Evolutionary conservation across 768 basidiomycete genomes (phyloP), one percentile per base, ranked within the genome.

Genomic region (Neoboletus subvelutipes): DNA sequence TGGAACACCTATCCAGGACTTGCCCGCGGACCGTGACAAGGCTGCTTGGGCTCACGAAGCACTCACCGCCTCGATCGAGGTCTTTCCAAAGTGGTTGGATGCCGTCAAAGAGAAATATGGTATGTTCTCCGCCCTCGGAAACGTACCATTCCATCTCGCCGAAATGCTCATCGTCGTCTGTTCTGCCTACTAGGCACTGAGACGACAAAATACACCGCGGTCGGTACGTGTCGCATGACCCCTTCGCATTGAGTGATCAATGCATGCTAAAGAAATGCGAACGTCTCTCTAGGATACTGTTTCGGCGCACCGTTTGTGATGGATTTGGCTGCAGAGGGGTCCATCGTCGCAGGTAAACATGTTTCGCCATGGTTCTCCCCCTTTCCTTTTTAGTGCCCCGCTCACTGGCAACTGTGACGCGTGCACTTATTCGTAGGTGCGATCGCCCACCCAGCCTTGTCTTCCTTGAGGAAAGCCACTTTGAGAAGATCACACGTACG

Each of bases 391-490:
- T 13, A 8, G 11, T 15, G 12, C 4, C 41, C 7, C 28, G 2
- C 45, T 48, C 39, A 51, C 28, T 28, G n/a, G n/a, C n/a, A n/a
- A 47, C 11, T 11, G 11, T 33, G 31, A 11, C 41, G 9, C 17
- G 24, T n/a, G 24, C 20, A 22, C 12, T 9, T 48, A 13, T 13
- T 36, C 11, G 18, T 50, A 59, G 81, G 75, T 34, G 81, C 82
- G 0, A 76, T 84, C 48, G 80, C 76, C 5, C 83, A 85, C 61
- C 83, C 85, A n/a, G n/a, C n/a, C n/a, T n/a, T 1, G 73, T 77
- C 1, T 72, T 71, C 55, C 59, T 85, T 24, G 78, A 76, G 10
- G 83, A 85, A 61, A 75, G 76, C 31, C 81, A 84, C 40, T 83
- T 85, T 65, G 69, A 66, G 39, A 77, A 77, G 5, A 41, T 80